A percentile compares a stretch with the other conserved stretches of the same genome.
Evolutionary conservation across 2,329 filamentous ascomycete genomes (phyloP).

Genomic region (Cladosporium sp.): DNA sequence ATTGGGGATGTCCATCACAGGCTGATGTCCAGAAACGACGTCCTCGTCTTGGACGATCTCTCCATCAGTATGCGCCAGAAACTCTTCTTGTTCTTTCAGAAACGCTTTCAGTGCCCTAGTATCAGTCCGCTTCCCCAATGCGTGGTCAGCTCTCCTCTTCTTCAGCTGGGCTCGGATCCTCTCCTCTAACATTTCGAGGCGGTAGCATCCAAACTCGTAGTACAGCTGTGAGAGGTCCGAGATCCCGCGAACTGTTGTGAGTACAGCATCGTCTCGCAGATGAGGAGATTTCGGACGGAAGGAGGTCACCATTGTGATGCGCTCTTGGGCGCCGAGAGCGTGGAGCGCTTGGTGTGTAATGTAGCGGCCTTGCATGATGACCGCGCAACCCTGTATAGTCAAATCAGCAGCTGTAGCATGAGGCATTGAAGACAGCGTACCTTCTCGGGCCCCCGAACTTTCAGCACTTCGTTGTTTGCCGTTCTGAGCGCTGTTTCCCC

Average conservation of each 20-base stretch:
- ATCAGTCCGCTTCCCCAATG: conserved; percentile 36
- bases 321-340: conserved; percentile 59
- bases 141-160: conserved; percentile 11
- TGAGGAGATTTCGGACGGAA: conserved; percentile 60
- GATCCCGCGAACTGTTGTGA: conserved; percentile 61
- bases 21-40: conserved; percentile 21
- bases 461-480: conserved; percentile 40
- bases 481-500: conserved; percentile 64
- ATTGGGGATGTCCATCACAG: conserved; percentile 22
- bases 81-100: conserved; percentile 36
- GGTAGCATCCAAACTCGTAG: conserved; percentile 62
- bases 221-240: conserved; percentile 61
- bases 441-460: conserved; percentile 61
- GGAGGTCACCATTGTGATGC: conserved; percentile 66
- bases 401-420: not conserved
- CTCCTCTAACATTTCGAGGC: conserved; percentile 63
- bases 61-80: conserved; percentile 37
- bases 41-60: conserved; percentile 30
- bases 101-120: conserved; percentile 39
- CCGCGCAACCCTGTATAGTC: conserved; percentile 55
- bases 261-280: conserved; percentile 60
- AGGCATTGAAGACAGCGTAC: conserved; percentile 41
- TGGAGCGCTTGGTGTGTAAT: conserved; percentile 65
- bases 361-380: conserved; percentile 67
- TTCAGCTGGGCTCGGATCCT: conserved; percentile 44